A percentile compares a stretch with the other conserved stretches of the same genome.
These are phyloP conservation scores for Coprinopsis marcescibilis DNA, from an alignment of 768 basidiomycete species.

Conservation along the genomic window DNA sequence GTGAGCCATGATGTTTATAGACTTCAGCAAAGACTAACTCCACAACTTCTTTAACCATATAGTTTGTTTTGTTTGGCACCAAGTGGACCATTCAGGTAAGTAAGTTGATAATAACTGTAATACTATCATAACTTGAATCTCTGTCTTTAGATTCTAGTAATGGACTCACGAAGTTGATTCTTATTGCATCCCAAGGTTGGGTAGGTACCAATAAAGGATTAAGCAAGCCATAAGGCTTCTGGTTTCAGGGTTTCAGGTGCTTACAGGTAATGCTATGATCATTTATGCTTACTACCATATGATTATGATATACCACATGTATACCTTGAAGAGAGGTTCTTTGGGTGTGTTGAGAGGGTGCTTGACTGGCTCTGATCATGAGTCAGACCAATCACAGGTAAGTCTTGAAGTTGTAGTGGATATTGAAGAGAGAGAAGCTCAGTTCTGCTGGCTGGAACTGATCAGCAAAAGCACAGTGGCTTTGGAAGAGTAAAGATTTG, in stretches of 20 bases:
- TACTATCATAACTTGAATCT: slow-evolving; percentile 17
- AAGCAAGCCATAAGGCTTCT: slow-evolving; percentile 10
- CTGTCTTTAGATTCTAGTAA: slow-evolving; percentile 17
- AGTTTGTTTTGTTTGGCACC: slow-evolving; percentile 12
- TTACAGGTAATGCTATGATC: too few species aligned
- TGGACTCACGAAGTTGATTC: slow-evolving; percentile 11
- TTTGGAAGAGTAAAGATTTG: too few species aligned
- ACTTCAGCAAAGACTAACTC: slow-evolving; percentile 11
- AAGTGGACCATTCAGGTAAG: slow-evolving; percentile 16
- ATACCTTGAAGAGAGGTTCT: too few species aligned
- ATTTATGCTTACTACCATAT: too few species aligned
- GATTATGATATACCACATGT: too few species aligned
- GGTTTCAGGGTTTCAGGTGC: slow-evolving; percentile 5
- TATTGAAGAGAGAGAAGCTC: too few species aligned
- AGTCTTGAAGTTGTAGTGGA: too few species aligned
- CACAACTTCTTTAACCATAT: slow-evolving; percentile 7
- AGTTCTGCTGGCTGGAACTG: too few species aligned
- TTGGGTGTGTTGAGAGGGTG: too few species aligned
- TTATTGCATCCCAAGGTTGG: slow-evolving; percentile 12
- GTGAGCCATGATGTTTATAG: slow-evolving; percentile 14
- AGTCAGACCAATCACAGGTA: too few species aligned
- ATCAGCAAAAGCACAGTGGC: too few species aligned
- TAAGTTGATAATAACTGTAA: slow-evolving; percentile 22
- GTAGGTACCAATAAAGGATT: slow-evolving; percentile 18
- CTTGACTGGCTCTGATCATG: too few species aligned